Conservation (phyloP, 1,284 basidiomycete genomes). For the Malassezia caprae region DNA sequence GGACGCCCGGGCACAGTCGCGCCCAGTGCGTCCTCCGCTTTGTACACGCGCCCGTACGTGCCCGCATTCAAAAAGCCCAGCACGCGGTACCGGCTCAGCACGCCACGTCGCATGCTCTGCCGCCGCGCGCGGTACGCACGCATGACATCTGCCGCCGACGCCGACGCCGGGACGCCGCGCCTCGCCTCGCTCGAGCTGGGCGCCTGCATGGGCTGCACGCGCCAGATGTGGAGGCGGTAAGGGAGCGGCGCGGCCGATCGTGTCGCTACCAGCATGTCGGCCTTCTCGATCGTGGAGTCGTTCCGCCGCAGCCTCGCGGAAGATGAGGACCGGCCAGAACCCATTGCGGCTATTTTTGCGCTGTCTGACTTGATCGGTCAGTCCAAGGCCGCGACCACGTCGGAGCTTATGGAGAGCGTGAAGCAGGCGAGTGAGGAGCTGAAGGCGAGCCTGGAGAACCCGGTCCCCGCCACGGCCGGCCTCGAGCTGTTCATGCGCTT, state of each 20-base stretch:
- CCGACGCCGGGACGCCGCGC: slow-evolving; percentile 7
- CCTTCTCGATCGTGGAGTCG: slow-evolving; percentile 31
- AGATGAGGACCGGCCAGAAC: slow-evolving; percentile 61
- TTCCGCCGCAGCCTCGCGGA: slow-evolving; percentile 32
- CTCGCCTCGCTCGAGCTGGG: not conserved
- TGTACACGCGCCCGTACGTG: slow-evolving; percentile 96
- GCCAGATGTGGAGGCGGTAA: not conserved
- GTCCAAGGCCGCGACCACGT: slow-evolving; percentile 77
- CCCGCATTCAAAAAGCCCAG: slow-evolving; percentile 95
- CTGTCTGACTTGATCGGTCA: slow-evolving; percentile 65
- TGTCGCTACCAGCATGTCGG: slow-evolving; percentile 4
- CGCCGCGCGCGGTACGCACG: slow-evolving; percentile 35
- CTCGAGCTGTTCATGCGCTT: slow-evolving; percentile 81
- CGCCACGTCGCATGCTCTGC: slow-evolving; percentile 26
- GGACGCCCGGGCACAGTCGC: slow-evolving; percentile 4
- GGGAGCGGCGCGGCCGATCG: not conserved
- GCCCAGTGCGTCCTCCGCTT: slow-evolving; percentile 57
- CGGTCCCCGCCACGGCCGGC: slow-evolving; percentile 77
- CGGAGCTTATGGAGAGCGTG: slow-evolving; percentile 73
- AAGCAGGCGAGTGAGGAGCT: slow-evolving; percentile 64
- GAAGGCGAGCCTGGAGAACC: slow-evolving; percentile 60
- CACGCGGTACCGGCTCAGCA: slow-evolving; percentile 60
- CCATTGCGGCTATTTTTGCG: slow-evolving; percentile 73
- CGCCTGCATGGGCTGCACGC: not conserved
- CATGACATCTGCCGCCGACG: slow-evolving; percentile 27